Percentiles rank a stretch among this genome's conserved stretches.
Conservation (phyloP, 1,284 basidiomycete genomes). For the Cryptococcus maquisensis region DNA sequence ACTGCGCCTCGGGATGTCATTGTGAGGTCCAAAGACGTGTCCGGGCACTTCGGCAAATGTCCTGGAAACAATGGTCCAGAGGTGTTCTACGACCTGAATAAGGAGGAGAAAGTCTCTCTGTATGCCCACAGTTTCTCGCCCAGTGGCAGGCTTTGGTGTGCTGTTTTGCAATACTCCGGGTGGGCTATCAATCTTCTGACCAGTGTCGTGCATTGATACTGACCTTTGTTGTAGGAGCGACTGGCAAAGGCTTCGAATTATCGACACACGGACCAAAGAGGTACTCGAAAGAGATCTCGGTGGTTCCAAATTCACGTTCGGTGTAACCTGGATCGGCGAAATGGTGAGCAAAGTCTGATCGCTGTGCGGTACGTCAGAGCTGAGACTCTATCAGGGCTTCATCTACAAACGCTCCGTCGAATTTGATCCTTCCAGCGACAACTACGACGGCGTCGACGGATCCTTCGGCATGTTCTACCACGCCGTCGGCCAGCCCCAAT, state of each 20-base stretch:
- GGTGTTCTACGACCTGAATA: slow-evolving; percentile 18
- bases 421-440: background rate
- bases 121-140: slow-evolving; percentile 17
- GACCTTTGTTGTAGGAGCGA: slow-evolving; percentile 12
- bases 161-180: slow-evolving; percentile 15
- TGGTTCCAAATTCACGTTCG: slow-evolving; percentile 21
- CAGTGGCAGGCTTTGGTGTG: slow-evolving; percentile 11
- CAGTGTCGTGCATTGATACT: background rate
- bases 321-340: slow-evolving; percentile 14
- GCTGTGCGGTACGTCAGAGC: too few relatives aligned
- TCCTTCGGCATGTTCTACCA: slow-evolving; percentile 19
- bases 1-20: slow-evolving; percentile 14
- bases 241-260: slow-evolving; percentile 16
- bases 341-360: slow-evolving; percentile 1
- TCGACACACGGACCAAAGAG: slow-evolving; percentile 12
- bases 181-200: background rate
- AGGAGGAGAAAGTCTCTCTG: slow-evolving; percentile 11
- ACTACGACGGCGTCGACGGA: slow-evolving; percentile 7
- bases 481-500: slow-evolving; percentile 10
- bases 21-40: slow-evolving; percentile 12
- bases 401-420: slow-evolving; percentile 13
- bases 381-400: slow-evolving; percentile 7
- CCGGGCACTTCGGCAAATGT: slow-evolving; percentile 12
- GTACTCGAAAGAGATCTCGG: slow-evolving; percentile 13
- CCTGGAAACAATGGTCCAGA: slow-evolving; percentile 7